Evolutionary conservation across 371 early-diverging fungal species (phyloP), one percentile per base, ranked within the genome.

Genomic region (Dentiscutata heterogama): DNA sequence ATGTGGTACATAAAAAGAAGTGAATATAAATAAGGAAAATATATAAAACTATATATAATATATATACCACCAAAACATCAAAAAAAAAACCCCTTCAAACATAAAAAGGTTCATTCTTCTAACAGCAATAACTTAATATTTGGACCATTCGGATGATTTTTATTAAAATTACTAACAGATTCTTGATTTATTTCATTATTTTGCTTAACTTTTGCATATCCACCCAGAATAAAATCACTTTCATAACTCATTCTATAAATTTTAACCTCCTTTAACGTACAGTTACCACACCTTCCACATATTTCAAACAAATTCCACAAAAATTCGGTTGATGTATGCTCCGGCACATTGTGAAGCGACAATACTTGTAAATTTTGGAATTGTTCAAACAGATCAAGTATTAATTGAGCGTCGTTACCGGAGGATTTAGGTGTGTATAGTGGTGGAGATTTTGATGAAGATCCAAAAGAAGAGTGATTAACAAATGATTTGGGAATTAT

Each of bases 201-300:
- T 29, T 67, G 22, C 7, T 39, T 22, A n/a, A 22, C 25, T 46
- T 46, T 42, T 10, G 70, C 46, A 70, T 70, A 70, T 70, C 70
- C 70, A 42, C 70, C 70, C 22, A 70, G 42, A 70, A 70, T 70
- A n/a, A 70, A 70, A 27, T 70, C 70, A 70, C 70, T 42, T 70
- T 70, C 70, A 70, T 70, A 70, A 10, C 50, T 70, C 6, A 13
- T 42, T 6, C 70, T 70, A 25, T 70, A 70, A 39, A 70, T 70
- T 25, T 20, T 42, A 70, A 70, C n/a, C 11, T 50, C 25, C 22
- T 70, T 42, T 14, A 70, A 42, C 5, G 46, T 0, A 10, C 16
- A n/a, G 7, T 58, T 58, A 58, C 22, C 22, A 22, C n/a, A 5
- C 14, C 18, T 20, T 65, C 35, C 20, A 31, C 65, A 65, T 20